Evolutionary conservation across 2,329 filamentous ascomycete genomes (phyloP), one percentile per base, ranked within the genome.

Genomic region (Curvularia sp.): DNA sequence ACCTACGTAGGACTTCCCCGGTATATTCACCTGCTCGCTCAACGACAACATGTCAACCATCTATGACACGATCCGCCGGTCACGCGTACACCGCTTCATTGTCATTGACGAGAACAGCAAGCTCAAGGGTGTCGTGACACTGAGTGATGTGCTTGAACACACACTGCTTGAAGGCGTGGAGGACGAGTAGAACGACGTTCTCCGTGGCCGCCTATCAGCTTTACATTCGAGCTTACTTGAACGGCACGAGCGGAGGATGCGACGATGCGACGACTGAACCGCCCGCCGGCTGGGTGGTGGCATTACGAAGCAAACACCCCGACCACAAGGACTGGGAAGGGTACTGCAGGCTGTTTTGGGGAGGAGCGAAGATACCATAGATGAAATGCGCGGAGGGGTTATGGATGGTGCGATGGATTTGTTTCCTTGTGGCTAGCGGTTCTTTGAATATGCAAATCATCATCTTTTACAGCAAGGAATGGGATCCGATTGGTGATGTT

Each of bases 111-210:
- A 97, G 65, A 86, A 93, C 52, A 92, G 89, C 74, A 88, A 89
- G 67, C 86, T 99, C 55, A 91, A 89, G 75, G 95, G 95, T 47
- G 87, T 99, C 55, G 88, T 99, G 60, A 97, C 93, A 6, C 83
- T 99, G 54, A 98, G 94, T 58, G 95, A 99, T 79, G 97, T 99
- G 66, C 85, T 99, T 66, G 93, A 96, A 72, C 97, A 99, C 75
- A 92, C 97, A 53, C 83, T 99, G 64, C 83, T 97, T 22, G 86
- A 92, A 67, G 91, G 91, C 52, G 89, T 92, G 71, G 88, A 87
- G 66, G 69, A 74, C 55, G 70, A 74, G 49, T 67, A 66, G 58
- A 58, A 57, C 31, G 31, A 55, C 18, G 43, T 30, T n/a, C 55
- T 53, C 47, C 44, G 39, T 38, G 24, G 49, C 41, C 50, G 50